phyloP scores from a whole-genome alignment of 805 yeast genomes.

The Kodamaea jinghongensis region DNA sequence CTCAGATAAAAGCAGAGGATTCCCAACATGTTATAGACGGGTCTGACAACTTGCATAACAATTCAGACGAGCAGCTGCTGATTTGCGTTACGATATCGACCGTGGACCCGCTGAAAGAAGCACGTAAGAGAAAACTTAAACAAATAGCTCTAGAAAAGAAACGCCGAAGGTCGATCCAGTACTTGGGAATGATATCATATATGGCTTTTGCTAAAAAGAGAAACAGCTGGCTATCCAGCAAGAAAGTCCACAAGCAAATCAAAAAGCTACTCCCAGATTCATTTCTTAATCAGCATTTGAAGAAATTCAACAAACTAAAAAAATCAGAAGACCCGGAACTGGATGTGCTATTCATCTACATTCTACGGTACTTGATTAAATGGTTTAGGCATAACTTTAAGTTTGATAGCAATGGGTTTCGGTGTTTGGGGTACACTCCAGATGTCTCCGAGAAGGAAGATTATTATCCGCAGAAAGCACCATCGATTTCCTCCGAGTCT shows the following conservation, averaged over 20 bases:
- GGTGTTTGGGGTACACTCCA: conserved; percentile 29
- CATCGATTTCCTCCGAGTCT: conserved; percentile 8
- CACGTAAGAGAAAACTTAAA: conserved; percentile 7
- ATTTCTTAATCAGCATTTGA: conserved; percentile 15
- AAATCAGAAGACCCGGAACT: not conserved
- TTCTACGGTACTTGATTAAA: conserved; percentile 30
- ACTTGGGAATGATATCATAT: conserved; percentile 24
- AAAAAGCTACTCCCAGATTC: conserved; percentile 25
- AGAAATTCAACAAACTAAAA: conserved; percentile 15
- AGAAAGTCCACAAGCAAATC: conserved; percentile 18
- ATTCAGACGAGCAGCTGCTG: too few species aligned
- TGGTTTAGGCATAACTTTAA: conserved; percentile 34
- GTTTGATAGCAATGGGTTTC: conserved; percentile 26
- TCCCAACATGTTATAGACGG: too few species aligned
- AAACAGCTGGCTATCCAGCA: conserved; percentile 19
- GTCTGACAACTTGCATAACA: too few species aligned
- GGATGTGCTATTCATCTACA: conserved; percentile 23
- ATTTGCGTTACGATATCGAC: conserved; percentile 1
- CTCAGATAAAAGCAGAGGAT: too few species aligned
- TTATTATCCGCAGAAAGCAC: conserved; percentile 22
- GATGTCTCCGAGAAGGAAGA: conserved; percentile 8
- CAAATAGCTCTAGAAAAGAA: conserved; percentile 12
- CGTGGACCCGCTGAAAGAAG: not conserved
- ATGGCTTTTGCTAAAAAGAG: conserved; percentile 20
- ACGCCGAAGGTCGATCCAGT: conserved; percentile 12